These are phyloP conservation scores for Diplodia corticola DNA, from an alignment of 2,329 filamentous ascomycete species.

Conservation along the genomic window DNA sequence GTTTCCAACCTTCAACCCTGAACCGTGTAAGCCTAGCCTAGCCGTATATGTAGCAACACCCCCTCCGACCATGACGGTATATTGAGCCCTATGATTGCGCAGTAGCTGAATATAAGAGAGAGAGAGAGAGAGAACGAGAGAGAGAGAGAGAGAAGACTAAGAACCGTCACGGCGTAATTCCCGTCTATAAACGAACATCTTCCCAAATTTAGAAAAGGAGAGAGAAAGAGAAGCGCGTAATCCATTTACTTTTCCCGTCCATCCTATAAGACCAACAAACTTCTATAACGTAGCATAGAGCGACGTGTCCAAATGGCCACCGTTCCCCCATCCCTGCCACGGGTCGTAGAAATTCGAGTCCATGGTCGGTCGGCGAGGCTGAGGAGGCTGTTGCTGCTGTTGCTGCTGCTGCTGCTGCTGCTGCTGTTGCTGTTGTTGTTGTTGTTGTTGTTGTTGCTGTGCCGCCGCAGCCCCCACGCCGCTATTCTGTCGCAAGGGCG, in stretches of 20 bases:
- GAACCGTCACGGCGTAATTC: too few species aligned
- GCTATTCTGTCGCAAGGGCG: not conserved
- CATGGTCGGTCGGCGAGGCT: not conserved
- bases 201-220: too few species aligned
- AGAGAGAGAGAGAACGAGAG: too few species aligned
- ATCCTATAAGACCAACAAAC: not conserved
- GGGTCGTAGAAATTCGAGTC: conserved; percentile 7
- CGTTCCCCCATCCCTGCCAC: not conserved
- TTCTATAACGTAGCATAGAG: not conserved
- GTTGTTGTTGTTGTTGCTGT: not conserved
- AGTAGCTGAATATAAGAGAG: too few species aligned
- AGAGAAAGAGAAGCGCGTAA: not conserved
- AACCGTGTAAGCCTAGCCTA: too few species aligned
- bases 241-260: not conserved
- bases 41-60: too few species aligned
- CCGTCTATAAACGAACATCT: too few species aligned
- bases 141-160: too few species aligned
- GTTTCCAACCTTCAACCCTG: too few species aligned
- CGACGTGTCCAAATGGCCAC: not conserved
- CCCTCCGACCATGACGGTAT: too few species aligned
- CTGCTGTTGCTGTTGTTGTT: not conserved
- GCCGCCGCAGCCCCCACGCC: not conserved
- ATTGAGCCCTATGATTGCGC: too few species aligned
- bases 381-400: not conserved
- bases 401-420: not conserved